Base-by-base conservation (phyloP, 2,329 filamentous ascomycete genomes). In the Hymenoscyphus occultus region DNA sequence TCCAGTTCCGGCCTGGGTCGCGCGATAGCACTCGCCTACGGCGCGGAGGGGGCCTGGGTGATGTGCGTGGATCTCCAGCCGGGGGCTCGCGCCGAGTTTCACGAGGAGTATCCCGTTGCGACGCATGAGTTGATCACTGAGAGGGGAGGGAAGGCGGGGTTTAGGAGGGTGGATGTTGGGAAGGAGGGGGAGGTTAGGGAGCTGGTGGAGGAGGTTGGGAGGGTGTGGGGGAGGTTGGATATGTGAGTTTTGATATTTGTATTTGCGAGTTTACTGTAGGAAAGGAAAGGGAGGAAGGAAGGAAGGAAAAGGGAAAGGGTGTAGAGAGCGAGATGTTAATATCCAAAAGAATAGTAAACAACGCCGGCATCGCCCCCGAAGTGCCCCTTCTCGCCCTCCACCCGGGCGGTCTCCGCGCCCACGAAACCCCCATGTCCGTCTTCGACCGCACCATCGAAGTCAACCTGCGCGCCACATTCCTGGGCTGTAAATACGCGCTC, bases 1-100 rank as follows among this genome's bases (percentile, higher is more conserved):
- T 73, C 79, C 1, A 80, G 79, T 0, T 81, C 80, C 0, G 80
- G 81, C 0, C 69, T 83, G 0, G 80, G 81, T 0, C 74, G 81
- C 9, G 78, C 80, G 0, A 83, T 83, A 19, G 74, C 80, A 0
- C 67, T 80, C 2, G 76, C 74, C 1, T 82, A 75, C 68, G 77
- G 73, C 1, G 71, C 66, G 2, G 76, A 82, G 63, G 81, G 80
- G 4, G 78, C 79, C 0, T 12, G 28, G 19, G 69, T 83, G 9
- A 76, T 81, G 14, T 81, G 78, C 42, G 77, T 78, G 0, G 80
- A 82, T 66, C 66, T 81, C 0, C 71, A 68, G 22, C 73, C 70
- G 0, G 60, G 67, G 22, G 74, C 31, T 22, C 32, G 14, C 19
- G 31, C 19, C 1, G 60, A 60, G 28, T 16, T 45, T 14, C 74